Evolutionary conservation across 192 early-diverging fungal species (phyloP).

Genomic region (Podochytrium sp.): DNA sequence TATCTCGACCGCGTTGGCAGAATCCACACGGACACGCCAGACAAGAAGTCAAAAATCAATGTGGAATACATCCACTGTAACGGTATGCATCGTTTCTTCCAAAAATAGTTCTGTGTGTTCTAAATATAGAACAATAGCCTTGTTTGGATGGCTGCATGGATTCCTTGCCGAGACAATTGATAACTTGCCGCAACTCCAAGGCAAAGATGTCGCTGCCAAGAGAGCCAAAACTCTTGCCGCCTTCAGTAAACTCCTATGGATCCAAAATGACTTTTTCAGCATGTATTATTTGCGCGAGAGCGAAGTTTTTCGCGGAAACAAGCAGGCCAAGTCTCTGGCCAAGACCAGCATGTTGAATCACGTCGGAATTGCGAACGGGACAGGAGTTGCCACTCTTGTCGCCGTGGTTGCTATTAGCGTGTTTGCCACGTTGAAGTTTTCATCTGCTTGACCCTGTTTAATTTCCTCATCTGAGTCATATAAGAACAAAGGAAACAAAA

Average conservation of each 20-base stretch:
- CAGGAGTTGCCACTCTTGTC: too few species aligned
- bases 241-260: constrained; percentile 82
- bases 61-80: constrained; percentile 85
- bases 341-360: too few species aligned
- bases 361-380: too few species aligned
- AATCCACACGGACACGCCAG: constrained; percentile 76
- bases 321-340: too few species aligned
- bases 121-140: too few species aligned
- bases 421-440: too few species aligned
- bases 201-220: background rate
- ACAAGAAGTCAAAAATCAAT: constrained; percentile 76
- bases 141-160: constrained; percentile 63
- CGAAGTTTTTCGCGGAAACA: constrained; percentile 1
- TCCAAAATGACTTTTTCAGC: constrained; percentile 83
- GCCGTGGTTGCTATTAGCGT: too few species aligned
- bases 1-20: constrained; percentile 79
- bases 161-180: constrained; percentile 54
- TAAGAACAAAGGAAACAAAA: too few species aligned
- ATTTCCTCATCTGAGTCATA: too few species aligned
- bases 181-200: constrained; percentile 45
- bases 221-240: constrained; percentile 49
- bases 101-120: too few species aligned
- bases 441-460: too few species aligned
- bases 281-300: constrained; percentile 74
- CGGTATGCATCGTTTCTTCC: too few species aligned